Percentiles rank a stretch among this genome's conserved stretches.
These are phyloP conservation scores for Aspergillus olivimuriae DNA, from an alignment of 495 filamentous ascomycete genomes.

Conservation along the genomic window DNA sequence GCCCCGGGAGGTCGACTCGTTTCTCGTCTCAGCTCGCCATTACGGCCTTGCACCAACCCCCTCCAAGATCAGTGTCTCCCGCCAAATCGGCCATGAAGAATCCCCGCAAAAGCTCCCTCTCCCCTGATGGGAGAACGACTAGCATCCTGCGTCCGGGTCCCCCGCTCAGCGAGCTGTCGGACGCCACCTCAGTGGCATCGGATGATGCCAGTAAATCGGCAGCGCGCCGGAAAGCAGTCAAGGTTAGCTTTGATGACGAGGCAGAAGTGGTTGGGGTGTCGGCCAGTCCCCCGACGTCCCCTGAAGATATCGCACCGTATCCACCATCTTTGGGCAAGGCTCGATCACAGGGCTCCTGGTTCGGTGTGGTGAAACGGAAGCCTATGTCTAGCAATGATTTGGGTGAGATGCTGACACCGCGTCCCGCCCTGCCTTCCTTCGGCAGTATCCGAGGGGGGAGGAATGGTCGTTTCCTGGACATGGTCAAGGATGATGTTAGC, in stretches of 20 bases:
- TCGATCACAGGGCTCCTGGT: slow-evolving; percentile 47
- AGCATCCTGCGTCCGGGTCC: slow-evolving; percentile 24
- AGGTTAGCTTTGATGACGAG: slow-evolving; percentile 85
- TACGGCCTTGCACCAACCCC: slow-evolving; percentile 63
- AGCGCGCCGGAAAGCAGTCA: slow-evolving; percentile 59
- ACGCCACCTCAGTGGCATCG: slow-evolving; percentile 50
- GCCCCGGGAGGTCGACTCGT: slow-evolving; percentile 63
- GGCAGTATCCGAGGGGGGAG: slow-evolving; percentile 61
- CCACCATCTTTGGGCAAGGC: slow-evolving; percentile 46
- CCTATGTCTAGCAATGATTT: slow-evolving; percentile 42
- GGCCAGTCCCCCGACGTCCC: slow-evolving; percentile 44
- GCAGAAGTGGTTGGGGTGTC: slow-evolving; percentile 56
- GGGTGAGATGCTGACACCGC: slow-evolving; percentile 64
- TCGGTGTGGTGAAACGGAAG: slow-evolving; percentile 45
- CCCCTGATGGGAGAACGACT: slow-evolving; percentile 31
- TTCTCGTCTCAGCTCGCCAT: slow-evolving; percentile 59
- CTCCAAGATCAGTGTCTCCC: slow-evolving; percentile 73
- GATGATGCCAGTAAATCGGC: slow-evolving; percentile 49
- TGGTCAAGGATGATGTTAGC: slow-evolving; percentile 21
- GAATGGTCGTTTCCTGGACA: slow-evolving; percentile 18
- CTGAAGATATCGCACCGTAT: slow-evolving; percentile 39
- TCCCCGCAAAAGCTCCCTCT: slow-evolving; percentile 46
- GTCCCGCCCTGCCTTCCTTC: slow-evolving; percentile 74
- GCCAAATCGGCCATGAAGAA: slow-evolving; percentile 82
- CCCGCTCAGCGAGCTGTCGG: slow-evolving; percentile 52